These are phyloP conservation scores for Pseudopithomyces maydicus DNA, from an alignment of 2,329 filamentous ascomycete genomes.

Conservation along the genomic window DNA sequence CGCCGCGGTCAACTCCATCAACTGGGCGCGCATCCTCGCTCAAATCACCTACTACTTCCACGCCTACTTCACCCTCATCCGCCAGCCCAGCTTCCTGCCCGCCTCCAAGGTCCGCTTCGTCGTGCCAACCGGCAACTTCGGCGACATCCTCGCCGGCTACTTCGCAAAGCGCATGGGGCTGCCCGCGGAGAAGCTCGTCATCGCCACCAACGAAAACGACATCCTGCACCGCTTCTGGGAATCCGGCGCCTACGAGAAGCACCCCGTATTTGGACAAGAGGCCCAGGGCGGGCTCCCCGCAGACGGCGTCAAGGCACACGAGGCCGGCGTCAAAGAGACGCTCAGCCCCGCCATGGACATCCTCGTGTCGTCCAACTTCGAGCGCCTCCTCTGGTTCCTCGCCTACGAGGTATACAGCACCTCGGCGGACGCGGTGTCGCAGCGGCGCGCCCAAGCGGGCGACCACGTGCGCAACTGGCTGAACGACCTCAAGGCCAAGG, in stretches of 20 bases:
- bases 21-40: constrained; percentile 91
- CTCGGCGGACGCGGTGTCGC: constrained; percentile 46
- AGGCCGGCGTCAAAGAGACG: constrained; percentile 83
- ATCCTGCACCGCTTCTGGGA: constrained; percentile 96
- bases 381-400: constrained; percentile 92
- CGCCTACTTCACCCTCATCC: constrained; percentile 82
- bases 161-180: constrained; percentile 91
- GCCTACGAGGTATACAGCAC: constrained; percentile 61
- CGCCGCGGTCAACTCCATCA: constrained; percentile 95
- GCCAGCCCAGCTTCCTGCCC: constrained; percentile 64
- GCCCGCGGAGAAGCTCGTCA: constrained; percentile 83
- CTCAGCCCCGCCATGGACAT: constrained; percentile 98
- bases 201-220: constrained; percentile 97
- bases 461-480: constrained; percentile 82
- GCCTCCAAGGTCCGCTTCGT: constrained; percentile 76
- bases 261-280: constrained; percentile 63
- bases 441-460: constrained; percentile 60
- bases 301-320: constrained; percentile 66
- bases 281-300: constrained; percentile 60
- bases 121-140: constrained; percentile 95
- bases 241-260: constrained; percentile 87
- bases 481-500: constrained; percentile 75
- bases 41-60: constrained; percentile 98
- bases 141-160: constrained; percentile 90
- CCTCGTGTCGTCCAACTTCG: constrained; percentile 93